phyloP scores from a whole-genome alignment of 2,329 filamentous ascomycete species.

The Nakataea oryzae region DNA sequence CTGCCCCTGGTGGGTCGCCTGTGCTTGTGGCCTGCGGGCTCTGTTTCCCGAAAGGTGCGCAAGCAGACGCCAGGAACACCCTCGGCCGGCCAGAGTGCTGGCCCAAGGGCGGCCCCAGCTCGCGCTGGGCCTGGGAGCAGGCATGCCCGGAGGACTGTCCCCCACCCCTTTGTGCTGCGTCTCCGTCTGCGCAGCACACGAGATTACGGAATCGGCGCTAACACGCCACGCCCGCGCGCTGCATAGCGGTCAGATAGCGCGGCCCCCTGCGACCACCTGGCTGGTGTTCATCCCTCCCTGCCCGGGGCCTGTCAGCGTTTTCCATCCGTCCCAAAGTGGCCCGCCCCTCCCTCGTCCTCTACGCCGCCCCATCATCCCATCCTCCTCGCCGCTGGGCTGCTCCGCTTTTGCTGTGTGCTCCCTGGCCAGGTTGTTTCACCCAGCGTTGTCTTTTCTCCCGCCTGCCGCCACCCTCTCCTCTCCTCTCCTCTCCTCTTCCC shows the following conservation, averaged over 20 bases:
- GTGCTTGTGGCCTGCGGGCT: not conserved
- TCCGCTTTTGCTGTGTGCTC: not conserved
- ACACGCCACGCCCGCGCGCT: not conserved
- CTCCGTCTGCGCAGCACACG: not conserved
- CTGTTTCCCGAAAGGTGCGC: not conserved
- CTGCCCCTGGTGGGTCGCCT: not conserved
- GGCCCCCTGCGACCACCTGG: not conserved
- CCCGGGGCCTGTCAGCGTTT: conserved; percentile 1
- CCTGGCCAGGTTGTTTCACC: conserved; percentile 1
- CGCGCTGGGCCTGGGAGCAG: not conserved
- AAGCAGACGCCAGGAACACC: not conserved
- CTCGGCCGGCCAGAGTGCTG: not conserved
- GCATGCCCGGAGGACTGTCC: not conserved
- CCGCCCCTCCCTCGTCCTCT: not conserved
- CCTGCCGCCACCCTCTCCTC: not conserved
- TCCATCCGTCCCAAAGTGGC: conserved; percentile 3
- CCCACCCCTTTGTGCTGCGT: not conserved
- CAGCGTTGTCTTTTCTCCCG: not conserved
- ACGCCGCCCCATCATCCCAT: conserved; percentile 3
- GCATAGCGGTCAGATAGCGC: not conserved
- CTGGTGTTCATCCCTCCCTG: not conserved
- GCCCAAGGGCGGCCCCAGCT: not conserved
- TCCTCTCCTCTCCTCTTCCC: not conserved
- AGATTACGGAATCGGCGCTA: not conserved
- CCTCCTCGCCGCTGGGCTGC: conserved; percentile 2